Percentiles rank a stretch among this genome's conserved stretches.
Conservation (phyloP, 2,329 filamentous ascomycete genomes). For the Colletotrichum neosansevieriae region DNA sequence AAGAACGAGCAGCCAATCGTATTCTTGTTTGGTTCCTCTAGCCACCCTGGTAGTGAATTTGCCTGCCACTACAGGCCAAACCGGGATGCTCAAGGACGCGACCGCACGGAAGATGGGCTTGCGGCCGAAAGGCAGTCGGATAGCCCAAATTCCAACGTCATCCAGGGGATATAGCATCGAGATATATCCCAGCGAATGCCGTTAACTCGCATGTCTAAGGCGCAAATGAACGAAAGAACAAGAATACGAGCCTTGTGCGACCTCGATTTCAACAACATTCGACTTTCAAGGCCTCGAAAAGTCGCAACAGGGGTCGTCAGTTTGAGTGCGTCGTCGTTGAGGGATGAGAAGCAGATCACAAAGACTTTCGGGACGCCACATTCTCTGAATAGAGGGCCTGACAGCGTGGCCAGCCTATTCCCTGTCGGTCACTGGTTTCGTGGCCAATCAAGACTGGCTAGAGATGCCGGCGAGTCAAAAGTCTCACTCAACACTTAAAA, state of each 20-base stretch:
- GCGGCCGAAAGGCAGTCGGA: not conserved
- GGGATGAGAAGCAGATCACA: not conserved
- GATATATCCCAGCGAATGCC: too few species aligned
- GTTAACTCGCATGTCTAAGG: too few species aligned
- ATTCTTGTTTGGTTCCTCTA: conserved; percentile 26
- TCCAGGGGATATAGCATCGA: too few species aligned
- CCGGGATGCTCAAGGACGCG: not conserved
- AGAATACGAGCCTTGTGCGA: conserved; percentile 7
- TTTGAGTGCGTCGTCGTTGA: conserved; percentile 2
- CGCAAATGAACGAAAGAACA: not conserved
- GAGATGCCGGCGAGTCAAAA: conserved; percentile 3
- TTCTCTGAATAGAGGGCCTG: conserved; percentile 10
- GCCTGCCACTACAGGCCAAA: conserved; percentile 1
- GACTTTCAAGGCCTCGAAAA: not conserved
- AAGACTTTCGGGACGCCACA: not conserved
- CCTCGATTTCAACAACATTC: not conserved
- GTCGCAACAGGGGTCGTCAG: not conserved
- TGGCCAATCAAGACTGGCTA: conserved; percentile 30
- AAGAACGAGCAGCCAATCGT: conserved; percentile 1
- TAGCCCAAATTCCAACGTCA: too few species aligned
- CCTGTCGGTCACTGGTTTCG: conserved; percentile 11
- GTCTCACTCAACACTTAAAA: conserved; percentile 14
- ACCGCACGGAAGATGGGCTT: conserved; percentile 1
- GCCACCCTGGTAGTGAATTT: not conserved
- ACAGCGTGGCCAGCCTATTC: conserved; percentile 19